Evolutionary conservation across 2,329 filamentous ascomycete genomes (phyloP), one percentile per base, ranked within the genome.

Genomic region (Leptographium flavum): DNA sequence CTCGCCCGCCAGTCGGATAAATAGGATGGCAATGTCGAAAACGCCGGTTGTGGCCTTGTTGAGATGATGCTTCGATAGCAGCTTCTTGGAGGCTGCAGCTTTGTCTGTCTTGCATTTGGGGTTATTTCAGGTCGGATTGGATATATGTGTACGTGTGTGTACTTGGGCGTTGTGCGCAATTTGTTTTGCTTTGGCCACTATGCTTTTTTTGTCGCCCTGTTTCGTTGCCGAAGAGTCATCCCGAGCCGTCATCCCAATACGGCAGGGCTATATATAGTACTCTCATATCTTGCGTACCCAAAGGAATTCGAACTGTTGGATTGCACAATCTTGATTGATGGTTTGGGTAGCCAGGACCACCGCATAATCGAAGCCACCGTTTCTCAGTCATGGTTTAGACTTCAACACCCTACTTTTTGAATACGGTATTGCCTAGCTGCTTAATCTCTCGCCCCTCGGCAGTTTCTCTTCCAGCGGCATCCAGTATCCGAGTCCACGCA

Each of bases 401-500:
- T n/a, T n/a, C n/a, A n/a, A n/a, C n/a, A n/a, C n/a, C n/a, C 31
- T 57, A 69, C 52, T 60, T 65, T 63, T 67, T 76, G 55, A 80
- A 75, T 21, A 67, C 68, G 13, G 65, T 73, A 51, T 83, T 73
- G 53, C 74, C 74, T 43, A 95, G 67, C 55, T 83, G 74, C 64
- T 95, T 87, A 62, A 96, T 85, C 62, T 96, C 90, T 50, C 77
- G 63, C 2, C 71, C 76, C 50, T 82, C 78, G 21, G 73, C 65
- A 43, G 81, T 80, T 30, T 71, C 74, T 43, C 77, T 76, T 6
- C 78, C 82, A 15, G 86, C 87, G 52, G 82, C 87, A 47, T 75
- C 74, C 52, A 86, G 70, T 52, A 96, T 64, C 43, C 79, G 70
- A 54, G 82, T 76, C 63, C 93, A 78, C n/a, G 80, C 67, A 54